phyloP scores from a whole-genome alignment of 768 basidiomycete genomes.

The Mycena chlorophos region DNA sequence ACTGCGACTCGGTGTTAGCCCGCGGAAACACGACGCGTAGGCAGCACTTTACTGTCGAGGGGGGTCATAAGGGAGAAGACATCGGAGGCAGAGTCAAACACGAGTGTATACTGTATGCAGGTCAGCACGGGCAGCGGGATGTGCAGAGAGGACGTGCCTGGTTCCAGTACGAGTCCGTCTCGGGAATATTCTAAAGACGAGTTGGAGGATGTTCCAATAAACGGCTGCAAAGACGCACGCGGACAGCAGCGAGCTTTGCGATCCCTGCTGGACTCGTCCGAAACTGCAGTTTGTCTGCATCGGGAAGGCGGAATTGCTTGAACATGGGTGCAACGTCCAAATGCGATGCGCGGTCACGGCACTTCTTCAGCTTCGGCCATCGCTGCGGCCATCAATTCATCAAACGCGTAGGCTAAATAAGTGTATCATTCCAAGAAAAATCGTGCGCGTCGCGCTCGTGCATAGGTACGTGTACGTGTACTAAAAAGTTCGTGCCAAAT shows the following conservation, averaged over 20 bases:
- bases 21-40: conserved; percentile 5
- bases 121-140: not conserved
- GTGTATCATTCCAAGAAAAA: conserved; percentile 1
- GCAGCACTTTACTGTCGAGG: conserved; percentile 69
- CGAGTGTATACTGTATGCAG: conserved; percentile 61
- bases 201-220: conserved; percentile 4
- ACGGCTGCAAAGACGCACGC: conserved; percentile 51
- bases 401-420: not conserved
- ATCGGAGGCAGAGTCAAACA: conserved; percentile 89
- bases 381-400: not conserved
- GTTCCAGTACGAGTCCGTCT: conserved; percentile 84
- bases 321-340: conserved; percentile 10
- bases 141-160: conserved; percentile 54
- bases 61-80: conserved; percentile 88
- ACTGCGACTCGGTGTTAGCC: conserved; percentile 46
- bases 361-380: conserved; percentile 3
- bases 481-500: no score
- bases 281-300: conserved; percentile 89
- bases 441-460: no score
- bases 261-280: conserved; percentile 81
- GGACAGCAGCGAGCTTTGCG: conserved; percentile 65
- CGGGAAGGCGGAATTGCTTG: conserved; percentile 67
- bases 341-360: not conserved
- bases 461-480: no score
- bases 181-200: conserved; percentile 62